Evolutionary conservation across 306 rosid species (phyloP), one percentile per base, ranked within the genome.

Genomic region (Glycyrrhiza uralensis): DNA sequence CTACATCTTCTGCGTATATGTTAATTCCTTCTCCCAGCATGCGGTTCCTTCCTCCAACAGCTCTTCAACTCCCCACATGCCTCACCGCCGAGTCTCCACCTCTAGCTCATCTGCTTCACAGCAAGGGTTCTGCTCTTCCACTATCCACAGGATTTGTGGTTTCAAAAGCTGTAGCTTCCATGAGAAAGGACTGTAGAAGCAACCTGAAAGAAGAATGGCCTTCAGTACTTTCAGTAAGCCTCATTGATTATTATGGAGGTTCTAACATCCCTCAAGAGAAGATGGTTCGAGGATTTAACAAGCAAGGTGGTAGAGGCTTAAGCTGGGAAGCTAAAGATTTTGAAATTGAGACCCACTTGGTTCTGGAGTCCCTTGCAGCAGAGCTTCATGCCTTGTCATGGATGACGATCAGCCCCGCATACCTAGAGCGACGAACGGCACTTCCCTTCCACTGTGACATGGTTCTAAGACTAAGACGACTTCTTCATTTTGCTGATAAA

Each of bases 41-140:
- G 92, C 94, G 86, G 67, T 94, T 89, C 87, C 97, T 94, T 63
- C 96, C 97, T 61, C 88, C 99, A 15, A 82, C 92, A 24, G 83
- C 92, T 55, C 91, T 94, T 74, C 97, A 94, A 79, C 95, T 94
- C 38, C 97, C 99, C 8, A 94, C 95, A 11, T 94, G 99, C 88
- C 97, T 94, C 72, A 94, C 99, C 0, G 95, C 99, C 3, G 99
- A 91, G 79, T 94, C 99, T 50, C 99, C 99, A 8, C 99, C 99
- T 11, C 82, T 94, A 26, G 99, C 99, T 61, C 99, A 94, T 83
- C 88, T 94, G 75, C 99, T 94, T 66, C 99, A 91, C 82, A 94
- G 99, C 77, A 94, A 94, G 80, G 99, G 99, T 73, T 86, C 95
- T 62, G 97, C 99, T 11, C 90, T 91, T 81, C 96, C 99, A 0